Base-by-base conservation (phyloP, 495 filamentous ascomycete genomes). In the Tuber borchii region DNA sequence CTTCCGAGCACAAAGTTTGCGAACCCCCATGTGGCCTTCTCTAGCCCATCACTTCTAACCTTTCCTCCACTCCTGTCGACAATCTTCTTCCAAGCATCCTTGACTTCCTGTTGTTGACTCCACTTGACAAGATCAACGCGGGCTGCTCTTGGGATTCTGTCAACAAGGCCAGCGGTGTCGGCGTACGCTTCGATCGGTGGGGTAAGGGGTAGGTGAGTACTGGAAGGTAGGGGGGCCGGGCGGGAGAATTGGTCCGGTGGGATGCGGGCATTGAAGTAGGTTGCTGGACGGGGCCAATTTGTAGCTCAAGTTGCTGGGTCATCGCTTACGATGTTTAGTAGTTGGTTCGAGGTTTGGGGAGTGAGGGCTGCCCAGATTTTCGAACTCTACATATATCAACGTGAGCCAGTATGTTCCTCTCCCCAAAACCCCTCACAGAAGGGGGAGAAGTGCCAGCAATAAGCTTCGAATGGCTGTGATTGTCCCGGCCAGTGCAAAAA, bases 21-120 rank as follows among this genome's bases (percentile, higher is more conserved):
- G 76, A 89, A 89, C 0, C 75, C 83, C 88, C 88, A 90, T 0
- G 88, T 89, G n/a, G 86, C 89, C 78, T 87, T 87, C 74, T 86
- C 86, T 76, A 88, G 86, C 1, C 83, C 85, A 40, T 85, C 83
- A 71, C 86, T 83, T 56, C 88, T 85, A 68, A 89, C 78, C 12
- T 65, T 31, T 6, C 56, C 56, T 2, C 84, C 83, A 40, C 90
- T 83, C 69, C 83, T 82, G 48, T 86, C 83, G n/a, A 83, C 84
- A 16, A 89, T 75, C 74, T 77, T 76, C 65, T 81, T 86, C 78
- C 74, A 40, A 40, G 39, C 39, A 5, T 5, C 39, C 39, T 87
- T 84, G 19, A 90, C 88, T 75, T 90, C 89, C 0, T 83, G 73
- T 74, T 74, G 73, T 81, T 87, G 79, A 34, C 83, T 84, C 89